Percentiles rank a stretch among this genome's conserved stretches.
These are phyloP conservation scores for Adansonia madagascariensis DNA, from an alignment of 441 rosid species.

Conservation along the genomic window DNA sequence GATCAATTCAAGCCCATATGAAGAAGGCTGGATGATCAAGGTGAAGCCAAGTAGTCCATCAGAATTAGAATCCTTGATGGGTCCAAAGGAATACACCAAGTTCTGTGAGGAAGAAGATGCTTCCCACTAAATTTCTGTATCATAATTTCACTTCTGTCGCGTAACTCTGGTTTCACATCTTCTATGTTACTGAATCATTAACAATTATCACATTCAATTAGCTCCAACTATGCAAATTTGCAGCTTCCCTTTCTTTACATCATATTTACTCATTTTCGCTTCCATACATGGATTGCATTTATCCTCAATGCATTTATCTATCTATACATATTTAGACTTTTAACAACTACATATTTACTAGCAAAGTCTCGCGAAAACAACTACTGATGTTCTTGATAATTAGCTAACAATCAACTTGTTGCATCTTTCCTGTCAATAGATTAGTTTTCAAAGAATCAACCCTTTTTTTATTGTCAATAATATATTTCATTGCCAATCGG, in stretches of 20 bases:
- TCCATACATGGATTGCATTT: too few species aligned
- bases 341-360: too few species aligned
- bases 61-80: conserved; percentile 76
- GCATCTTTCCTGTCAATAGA: too few species aligned
- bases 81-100: conserved; percentile 76
- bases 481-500: too few species aligned
- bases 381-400: too few species aligned
- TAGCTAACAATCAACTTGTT: too few species aligned
- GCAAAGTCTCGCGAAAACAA: too few species aligned
- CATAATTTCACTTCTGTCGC: neutral
- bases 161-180: neutral
- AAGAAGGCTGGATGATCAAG: conserved; percentile 96
- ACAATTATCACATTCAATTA: neutral
- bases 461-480: too few species aligned
- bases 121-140: conserved; percentile 56
- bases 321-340: too few species aligned
- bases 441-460: too few species aligned
- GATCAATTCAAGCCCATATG: conserved; percentile 90
- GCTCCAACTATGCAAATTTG: neutral
- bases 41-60: conserved; percentile 86
- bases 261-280: too few species aligned
- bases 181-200: neutral
- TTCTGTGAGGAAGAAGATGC: conserved; percentile 96
- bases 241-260: neutral
- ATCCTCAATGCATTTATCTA: too few species aligned